Percentiles rank a stretch among this genome's conserved stretches.
phyloP scores from a whole-genome alignment of 306 rosid genomes.

The Hylodesmum podocarpum region DNA sequence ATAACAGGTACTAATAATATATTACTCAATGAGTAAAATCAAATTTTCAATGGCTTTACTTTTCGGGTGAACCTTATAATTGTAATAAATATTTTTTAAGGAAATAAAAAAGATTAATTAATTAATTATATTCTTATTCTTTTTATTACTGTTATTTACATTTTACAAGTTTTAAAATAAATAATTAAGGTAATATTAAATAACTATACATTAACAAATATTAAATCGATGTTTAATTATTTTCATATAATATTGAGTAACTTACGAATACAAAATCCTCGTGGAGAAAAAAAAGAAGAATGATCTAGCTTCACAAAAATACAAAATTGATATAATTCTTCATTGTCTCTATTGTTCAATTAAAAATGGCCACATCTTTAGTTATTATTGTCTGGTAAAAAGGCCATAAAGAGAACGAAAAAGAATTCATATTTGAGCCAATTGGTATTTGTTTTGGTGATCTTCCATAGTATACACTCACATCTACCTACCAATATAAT shows the following conservation, averaged over 20 bases:
- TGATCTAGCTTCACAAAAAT: not conserved
- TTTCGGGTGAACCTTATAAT: not conserved
- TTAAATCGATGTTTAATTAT: not conserved
- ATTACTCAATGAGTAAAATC: not conserved
- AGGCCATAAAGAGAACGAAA: not conserved
- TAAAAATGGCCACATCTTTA: not conserved
- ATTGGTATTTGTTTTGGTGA: not conserved
- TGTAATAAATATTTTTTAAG: not conserved
- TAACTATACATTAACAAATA: not conserved
- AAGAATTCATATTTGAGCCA: not conserved
- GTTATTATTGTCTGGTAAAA: not conserved
- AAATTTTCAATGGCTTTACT: not conserved
- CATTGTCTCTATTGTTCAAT: not conserved
- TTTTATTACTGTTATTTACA: too few species aligned
- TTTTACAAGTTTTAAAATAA: not conserved
- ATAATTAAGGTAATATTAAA: not conserved
- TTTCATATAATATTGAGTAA: not conserved
- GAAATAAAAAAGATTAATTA: not conserved
- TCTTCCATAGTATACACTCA: not conserved
- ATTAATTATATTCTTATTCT: not conserved
- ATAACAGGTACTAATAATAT: not conserved
- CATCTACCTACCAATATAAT: not conserved
- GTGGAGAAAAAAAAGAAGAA: not conserved
- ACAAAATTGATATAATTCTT: not conserved
- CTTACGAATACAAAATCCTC: not conserved